Base-by-base conservation (phyloP, 2,329 filamentous ascomycete species). In the Pseudogymnoascus sp. region DNA sequence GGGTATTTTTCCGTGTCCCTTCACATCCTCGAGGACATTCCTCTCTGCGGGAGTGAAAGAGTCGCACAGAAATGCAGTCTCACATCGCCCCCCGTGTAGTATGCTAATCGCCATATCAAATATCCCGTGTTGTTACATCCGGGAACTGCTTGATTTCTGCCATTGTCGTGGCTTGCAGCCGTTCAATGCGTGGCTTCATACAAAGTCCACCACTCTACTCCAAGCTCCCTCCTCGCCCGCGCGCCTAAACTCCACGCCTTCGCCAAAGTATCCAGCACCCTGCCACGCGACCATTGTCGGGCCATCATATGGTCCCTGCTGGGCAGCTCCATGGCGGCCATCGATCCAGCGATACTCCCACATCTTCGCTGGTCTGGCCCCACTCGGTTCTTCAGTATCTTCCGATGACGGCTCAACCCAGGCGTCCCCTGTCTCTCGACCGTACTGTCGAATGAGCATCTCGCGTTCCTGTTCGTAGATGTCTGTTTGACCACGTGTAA, bases 261-360 rank as follows among this genome's bases (percentile, higher is more conserved):
- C 88, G 11, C 87, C 89, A 75, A 99, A 99, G 73, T 97, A 97
- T 2, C 95, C 95, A 23, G 91, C 91, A 65, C 90, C 86, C 68
- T 89, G 86, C 95, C 95, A 99, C 2, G 90, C 89, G 69, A 87
- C 85, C 95, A 99, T 97, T 38, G 88, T 93, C 4, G 81, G 74
- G 6, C 83, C 84, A 71, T 97, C 91, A 74, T 92, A 99, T 0
- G 95, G 93, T 0, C 95, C 95, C 74, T 99, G 91, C 63, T 84
- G 83, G 58, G 85, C 83, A 9, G 84, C 90, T 28, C 85, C 89
- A 71, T 96, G 93, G 41, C 92, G 83, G 16, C 90, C 91, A 73
- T 96, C 92, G 40, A 86, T 88, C 95, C 95, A 99, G 63, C 91
- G 84, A 74, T 91, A 99, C 75, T 97, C 90, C 93, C 93, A 99